Evolutionary conservation across 805 yeast genomes (phyloP), one percentile per base, ranked within the genome.

Genomic region (Hanseniaspora meyeri): DNA sequence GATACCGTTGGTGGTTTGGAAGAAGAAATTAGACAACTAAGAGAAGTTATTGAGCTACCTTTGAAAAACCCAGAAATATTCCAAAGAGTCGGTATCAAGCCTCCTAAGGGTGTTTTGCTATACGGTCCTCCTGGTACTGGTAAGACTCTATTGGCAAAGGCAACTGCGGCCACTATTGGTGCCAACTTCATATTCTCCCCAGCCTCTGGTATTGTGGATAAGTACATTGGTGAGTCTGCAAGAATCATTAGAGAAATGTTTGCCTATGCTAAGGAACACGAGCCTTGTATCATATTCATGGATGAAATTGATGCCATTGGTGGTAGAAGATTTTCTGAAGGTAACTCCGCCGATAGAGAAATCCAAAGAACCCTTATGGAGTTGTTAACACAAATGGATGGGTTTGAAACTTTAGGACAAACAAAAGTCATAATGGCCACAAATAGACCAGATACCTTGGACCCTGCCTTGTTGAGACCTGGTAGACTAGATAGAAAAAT

Each of bases 71-170:
- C 98, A 2, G 98, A 93, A 72, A 77, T 93, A 64, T 93, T 93
- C 70, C 75, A 86, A 60, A 82, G 98, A 69, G 96, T 93, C 37
- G 98, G 98, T 50, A 93, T 93, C 70, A 89, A 89, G 68, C 95
- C 97, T n/a, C 98, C 98, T 58, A 93, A 93, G 71, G 98, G 97
- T 69, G 97, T 91, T 31, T 74, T 93, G 60, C 76, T 93, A 53
- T 93, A 93, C 67, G 98, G 98, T 8, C 98, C 98, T 7, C 98
- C 98, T 27, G 98, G 98, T 65, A 93, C 98, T 0, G 97, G 98
- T 67, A 91, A 91, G 70, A 91, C 98, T 0, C 74, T 91, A 59
- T 77, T 91, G 66, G 98, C 98, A 17, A 90, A 93, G 66, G 97
- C 97, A 0, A 97, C 90, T 47, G 97, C 98, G 5, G 97, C 97